Percentiles rank a stretch among this genome's conserved stretches.
These are phyloP conservation scores for Betula pendula DNA, from an alignment of 306 rosid genomes.

Conservation along the genomic window DNA sequence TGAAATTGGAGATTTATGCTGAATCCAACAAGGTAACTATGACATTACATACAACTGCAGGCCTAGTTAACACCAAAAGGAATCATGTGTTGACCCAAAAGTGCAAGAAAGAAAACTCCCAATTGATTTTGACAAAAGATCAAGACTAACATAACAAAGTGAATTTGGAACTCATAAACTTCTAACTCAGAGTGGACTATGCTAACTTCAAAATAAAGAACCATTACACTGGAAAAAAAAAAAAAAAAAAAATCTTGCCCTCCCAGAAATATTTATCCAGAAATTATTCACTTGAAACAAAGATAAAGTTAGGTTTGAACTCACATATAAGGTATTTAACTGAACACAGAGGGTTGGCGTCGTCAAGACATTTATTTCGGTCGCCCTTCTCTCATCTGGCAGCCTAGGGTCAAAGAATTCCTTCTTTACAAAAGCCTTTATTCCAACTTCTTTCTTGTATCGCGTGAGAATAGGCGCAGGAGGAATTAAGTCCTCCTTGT, in stretches of 20 bases:
- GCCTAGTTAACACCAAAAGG: neutral
- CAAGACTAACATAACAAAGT: slow-evolving; percentile 5
- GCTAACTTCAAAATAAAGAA: neutral
- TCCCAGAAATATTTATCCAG: slow-evolving; percentile 9
- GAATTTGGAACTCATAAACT: slow-evolving; percentile 23
- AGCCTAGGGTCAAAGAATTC: slow-evolving; percentile 86
- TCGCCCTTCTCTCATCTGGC: slow-evolving; percentile 75
- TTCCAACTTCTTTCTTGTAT: slow-evolving; percentile 83
- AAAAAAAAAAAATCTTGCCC: neutral
- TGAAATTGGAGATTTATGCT: neutral
- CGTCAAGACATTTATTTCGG: slow-evolving; percentile 67
- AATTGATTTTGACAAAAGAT: slow-evolving; percentile 3
- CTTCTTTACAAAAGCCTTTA: slow-evolving; percentile 97
- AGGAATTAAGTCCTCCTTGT: slow-evolving; percentile 88
- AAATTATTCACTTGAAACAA: slow-evolving; percentile 4
- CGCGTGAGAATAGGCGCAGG: slow-evolving; percentile 93
- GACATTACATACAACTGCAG: neutral
- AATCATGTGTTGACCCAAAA: neutral
- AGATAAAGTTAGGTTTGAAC: slow-evolving; percentile 38
- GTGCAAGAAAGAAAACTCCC: neutral
- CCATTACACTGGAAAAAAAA: neutral
- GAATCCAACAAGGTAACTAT: neutral
- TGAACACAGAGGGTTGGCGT: slow-evolving; percentile 90
- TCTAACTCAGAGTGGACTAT: neutral
- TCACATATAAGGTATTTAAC: slow-evolving; percentile 87